Percentiles rank a stretch among this genome's conserved stretches.
Evolutionary conservation across 352 stramenopile species (phyloP).

Genomic region (Globisporangium irregulare): DNA sequence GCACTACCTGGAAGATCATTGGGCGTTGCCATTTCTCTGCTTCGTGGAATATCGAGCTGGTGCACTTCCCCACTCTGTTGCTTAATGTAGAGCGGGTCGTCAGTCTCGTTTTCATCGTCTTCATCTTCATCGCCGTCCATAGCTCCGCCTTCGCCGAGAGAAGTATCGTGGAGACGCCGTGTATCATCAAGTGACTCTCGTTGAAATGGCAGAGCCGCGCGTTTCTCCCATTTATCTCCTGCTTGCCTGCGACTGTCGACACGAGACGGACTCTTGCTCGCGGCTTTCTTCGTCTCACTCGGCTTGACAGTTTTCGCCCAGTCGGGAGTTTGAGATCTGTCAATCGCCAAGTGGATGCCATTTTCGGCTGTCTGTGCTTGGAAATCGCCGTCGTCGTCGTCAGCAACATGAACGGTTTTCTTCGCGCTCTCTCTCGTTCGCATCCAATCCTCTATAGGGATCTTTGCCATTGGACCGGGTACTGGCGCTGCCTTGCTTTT

Average conservation of each 20-base stretch:
- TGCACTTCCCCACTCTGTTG: conserved; percentile 17
- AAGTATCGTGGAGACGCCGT: no score
- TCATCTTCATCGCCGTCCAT: background rate
- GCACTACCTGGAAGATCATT: background rate
- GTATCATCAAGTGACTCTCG: background rate
- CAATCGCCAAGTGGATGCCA: conserved; percentile 27
- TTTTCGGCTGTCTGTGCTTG: background rate
- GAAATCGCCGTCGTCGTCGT: conserved; percentile 1
- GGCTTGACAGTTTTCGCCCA: conserved; percentile 46
- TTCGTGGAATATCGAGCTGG: conserved; percentile 15
- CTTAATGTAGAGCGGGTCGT: conserved; percentile 15
- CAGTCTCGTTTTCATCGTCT: background rate
- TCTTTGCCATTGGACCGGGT: conserved; percentile 48
- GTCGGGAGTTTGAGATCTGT: conserved; percentile 57
- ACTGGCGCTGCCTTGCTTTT: conserved; percentile 43
- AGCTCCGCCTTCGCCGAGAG: background rate
- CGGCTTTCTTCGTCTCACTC: conserved; percentile 9
- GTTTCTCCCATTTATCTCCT: conserved; percentile 20
- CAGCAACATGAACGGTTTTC: conserved; percentile 32
- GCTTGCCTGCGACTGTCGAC: conserved; percentile 8
- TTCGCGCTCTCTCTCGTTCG: conserved; percentile 52
- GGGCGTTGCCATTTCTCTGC: background rate
- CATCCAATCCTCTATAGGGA: conserved; percentile 78
- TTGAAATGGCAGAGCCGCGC: conserved; percentile 4
- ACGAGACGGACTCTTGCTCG: conserved; percentile 18